These are phyloP conservation scores for Sphenostylis stenocarpa DNA, from an alignment of 306 rosid species.

Conservation along the genomic window DNA sequence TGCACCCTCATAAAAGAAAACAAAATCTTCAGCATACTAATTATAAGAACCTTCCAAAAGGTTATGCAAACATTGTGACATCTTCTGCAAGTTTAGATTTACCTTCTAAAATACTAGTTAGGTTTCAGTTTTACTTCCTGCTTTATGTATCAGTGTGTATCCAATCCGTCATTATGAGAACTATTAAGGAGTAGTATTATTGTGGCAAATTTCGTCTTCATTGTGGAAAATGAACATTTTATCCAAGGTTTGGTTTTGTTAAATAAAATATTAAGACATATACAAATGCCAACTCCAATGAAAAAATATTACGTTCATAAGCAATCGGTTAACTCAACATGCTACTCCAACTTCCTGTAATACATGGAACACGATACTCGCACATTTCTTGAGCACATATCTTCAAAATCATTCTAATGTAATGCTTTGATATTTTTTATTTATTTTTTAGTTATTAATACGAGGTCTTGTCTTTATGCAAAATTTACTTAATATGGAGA, in stretches of 20 bases:
- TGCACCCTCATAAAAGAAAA: constrained; percentile 14
- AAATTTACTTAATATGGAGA: too few species aligned
- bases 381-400: too few species aligned
- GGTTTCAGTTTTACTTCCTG: constrained; percentile 15
- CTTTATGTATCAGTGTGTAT: neutral
- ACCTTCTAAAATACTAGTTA: constrained; percentile 15
- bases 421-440: too few species aligned
- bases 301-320: neutral
- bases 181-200: neutral
- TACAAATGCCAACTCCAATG: neutral
- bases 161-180: neutral
- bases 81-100: constrained; percentile 17
- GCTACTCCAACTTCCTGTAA: too few species aligned
- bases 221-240: constrained; percentile 15
- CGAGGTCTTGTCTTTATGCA: too few species aligned
- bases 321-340: too few species aligned
- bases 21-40: constrained; percentile 3
- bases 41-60: constrained; percentile 13
- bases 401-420: too few species aligned
- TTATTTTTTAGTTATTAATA: too few species aligned
- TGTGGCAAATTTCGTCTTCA: neutral
- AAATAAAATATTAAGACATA: neutral
- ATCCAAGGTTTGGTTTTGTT: neutral
- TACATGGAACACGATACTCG: too few species aligned
- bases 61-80: constrained; percentile 20